Evolutionary conservation across 371 early-diverging fungal genomes (phyloP), one percentile per base, ranked within the genome.

Genomic region (Zancudomyces culisetae): DNA sequence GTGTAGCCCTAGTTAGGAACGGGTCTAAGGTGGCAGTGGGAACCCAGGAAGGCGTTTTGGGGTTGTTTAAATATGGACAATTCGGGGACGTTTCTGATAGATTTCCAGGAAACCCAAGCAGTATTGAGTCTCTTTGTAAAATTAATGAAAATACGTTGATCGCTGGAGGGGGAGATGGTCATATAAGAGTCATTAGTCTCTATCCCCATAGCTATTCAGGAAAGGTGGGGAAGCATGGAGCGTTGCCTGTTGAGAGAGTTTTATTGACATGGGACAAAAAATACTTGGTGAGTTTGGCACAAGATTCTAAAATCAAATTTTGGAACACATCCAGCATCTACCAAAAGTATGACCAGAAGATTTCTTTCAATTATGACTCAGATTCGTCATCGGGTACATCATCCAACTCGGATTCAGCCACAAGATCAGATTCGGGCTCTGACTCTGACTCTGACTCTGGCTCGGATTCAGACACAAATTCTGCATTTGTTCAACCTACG

Each of bases 11-110:
- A 22, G 73, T 92, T 43, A 83, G 81, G 73, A 74, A 82, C 59
- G 77, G 77, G 15, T 72, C 72, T 28, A 87, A 87, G 56, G 86
- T 80, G 4, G 73, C 89, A 1, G 87, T 85, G 2, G 95, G 95
- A 18, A 81, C 89, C 18, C 86, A 89, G 59, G 81, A 80, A 46
- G 96, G 96, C 35, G 73, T 82, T 0, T 59, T 95, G n/a, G 85
- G 78, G 51, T 70, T 75, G 1, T 83, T 76, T 69, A 57, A 63
- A 3, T 87, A 81, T 75, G 85, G 79, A n/a, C 73, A 86, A 58
- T 94, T 89, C 84, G 88, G 85, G 13, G 92, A 90, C 57, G 76
- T 83, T 49, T 79, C 79, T 19, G 91, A 92, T 68, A 78, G 96
- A 21, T 81, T 90, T 53, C 70, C 85, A 2, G 94, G 93, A 24